Base-by-base conservation (phyloP, 176 grass and related monocot species). In the Phyllostachys edulis region DNA sequence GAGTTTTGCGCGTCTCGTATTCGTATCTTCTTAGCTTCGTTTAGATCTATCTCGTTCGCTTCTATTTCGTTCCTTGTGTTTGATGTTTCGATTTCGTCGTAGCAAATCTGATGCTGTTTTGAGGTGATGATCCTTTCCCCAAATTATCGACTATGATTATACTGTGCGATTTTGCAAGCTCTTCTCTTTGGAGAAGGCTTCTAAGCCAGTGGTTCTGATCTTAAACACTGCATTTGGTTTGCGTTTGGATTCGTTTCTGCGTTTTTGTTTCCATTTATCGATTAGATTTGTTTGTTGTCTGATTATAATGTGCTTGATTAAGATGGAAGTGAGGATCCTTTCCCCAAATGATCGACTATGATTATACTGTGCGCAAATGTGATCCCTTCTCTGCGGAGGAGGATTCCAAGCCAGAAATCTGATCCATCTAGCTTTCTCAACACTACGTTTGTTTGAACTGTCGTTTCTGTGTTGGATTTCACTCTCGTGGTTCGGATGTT, bases 281-380 rank as follows among this genome's bases (percentile, higher is more conserved):
- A 26, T 5, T 32, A n/a, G 29, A 29, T 67, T 37, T 18, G 4
- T 50, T 23, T 29, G 11, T 8, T n/a, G 18, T 41, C 6, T 46
- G 17, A 45, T 45, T 14, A 1, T 70, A 44, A 38, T 14, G 39
- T 7, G 40, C 40, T 45, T 2, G 9, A 17, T 4, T 14, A 10
- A 10, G 23, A 83, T 84, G 54, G 86, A 88, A 34, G 27, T 89
- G 92, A 89, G 41, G 92, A 92, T 49, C 62, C 85, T 92, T 92
- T 92, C 90, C 90, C 84, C 90, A 86, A 9, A 73, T 92, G 87
- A 92, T 92, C 90, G 87, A 91, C 76, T 64, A 68, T 75, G 81
- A 87, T 73, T 87, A 79, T 50, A 84, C 75, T 80, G 59, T 68
- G 81, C 85, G 71, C 67, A 55, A 41, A 23, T 84, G 71, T 45